Base-by-base conservation (phyloP, 108 stramenopile genomes). In the Fragilaria radians region DNA sequence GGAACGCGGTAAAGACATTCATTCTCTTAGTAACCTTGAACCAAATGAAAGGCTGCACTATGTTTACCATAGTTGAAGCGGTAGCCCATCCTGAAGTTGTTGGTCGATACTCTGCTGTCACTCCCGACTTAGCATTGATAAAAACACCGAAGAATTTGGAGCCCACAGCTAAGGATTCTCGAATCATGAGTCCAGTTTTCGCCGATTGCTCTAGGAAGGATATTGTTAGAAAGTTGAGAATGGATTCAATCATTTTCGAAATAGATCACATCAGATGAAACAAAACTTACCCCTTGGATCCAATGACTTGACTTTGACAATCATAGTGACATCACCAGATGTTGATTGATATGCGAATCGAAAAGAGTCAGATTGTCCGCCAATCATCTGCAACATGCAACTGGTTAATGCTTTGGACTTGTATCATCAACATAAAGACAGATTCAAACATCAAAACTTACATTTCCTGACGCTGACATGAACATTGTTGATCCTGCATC, bases 171-270 rank as follows among this genome's bases (percentile, higher is more conserved):
- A 57, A 23, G 30, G 56, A 42, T 21, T 57, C 56, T 5, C 60
- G 60, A 3, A 61, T 48, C 60, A 61, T 61, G 1, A 61, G 48
- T 3, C 60, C 60, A 2, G 25, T 7, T 26, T 61, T 61, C 7
- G 27, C 32, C 26, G 5, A 57, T 42, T n/a, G n/a, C 7, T 57
- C 23, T n/a, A 28, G n/a, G 56, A 7, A 57, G n/a, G n/a, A n/a
- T n/a, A n/a, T n/a, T n/a, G n/a, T n/a, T n/a, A n/a, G n/a, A n/a
- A n/a, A n/a, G n/a, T n/a, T n/a, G n/a, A n/a, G n/a, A n/a, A n/a
- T n/a, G n/a, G n/a, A n/a, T n/a, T n/a, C n/a, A n/a, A n/a, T n/a
- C n/a, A n/a, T n/a, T n/a, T n/a, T n/a, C n/a, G n/a, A n/a, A n/a
- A n/a, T n/a, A n/a, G n/a, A n/a, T n/a, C n/a, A n/a, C n/a, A n/a